phyloP scores from a whole-genome alignment of 108 stramenopile species.

The Cyclotella kingstonii region DNA sequence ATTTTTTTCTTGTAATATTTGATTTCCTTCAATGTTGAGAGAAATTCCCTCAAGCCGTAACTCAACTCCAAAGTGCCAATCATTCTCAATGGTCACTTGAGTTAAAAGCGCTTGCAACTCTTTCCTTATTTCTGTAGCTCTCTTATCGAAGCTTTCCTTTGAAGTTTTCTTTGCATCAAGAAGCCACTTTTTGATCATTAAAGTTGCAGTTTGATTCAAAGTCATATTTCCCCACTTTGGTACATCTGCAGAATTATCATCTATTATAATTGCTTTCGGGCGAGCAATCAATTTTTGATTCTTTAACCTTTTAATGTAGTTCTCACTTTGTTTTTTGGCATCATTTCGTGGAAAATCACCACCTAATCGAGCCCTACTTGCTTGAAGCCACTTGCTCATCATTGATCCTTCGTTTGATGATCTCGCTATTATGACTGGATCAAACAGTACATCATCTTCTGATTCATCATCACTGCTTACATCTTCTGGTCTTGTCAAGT shows the following conservation, averaged over 20 bases:
- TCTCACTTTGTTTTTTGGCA: slow-evolving; percentile 46
- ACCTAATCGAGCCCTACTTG: slow-evolving; percentile 61
- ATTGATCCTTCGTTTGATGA: slow-evolving; percentile 70
- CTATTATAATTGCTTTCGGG: slow-evolving; percentile 11
- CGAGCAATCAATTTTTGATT: slow-evolving; percentile 25
- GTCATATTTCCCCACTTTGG: not conserved
- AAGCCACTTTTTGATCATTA: slow-evolving; percentile 4
- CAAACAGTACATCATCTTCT: slow-evolving; percentile 65
- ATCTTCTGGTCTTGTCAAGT: slow-evolving; percentile 62
- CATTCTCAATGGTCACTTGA: slow-evolving; percentile 5
- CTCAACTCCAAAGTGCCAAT: slow-evolving; percentile 9
- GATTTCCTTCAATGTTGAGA: slow-evolving; percentile 24
- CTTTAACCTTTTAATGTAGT: slow-evolving; percentile 63
- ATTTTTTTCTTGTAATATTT: slow-evolving; percentile 10
- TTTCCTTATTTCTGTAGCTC: not conserved
- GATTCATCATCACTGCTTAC: slow-evolving; percentile 68
- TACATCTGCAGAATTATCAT: slow-evolving; percentile 4
- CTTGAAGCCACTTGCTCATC: slow-evolving; percentile 79
- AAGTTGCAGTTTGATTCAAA: not conserved
- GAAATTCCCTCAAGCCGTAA: slow-evolving; percentile 12
- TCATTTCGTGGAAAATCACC: slow-evolving; percentile 55
- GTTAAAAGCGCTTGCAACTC: slow-evolving; percentile 3
- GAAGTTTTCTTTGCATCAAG: not conserved
- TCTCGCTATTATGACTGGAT: slow-evolving; percentile 64
- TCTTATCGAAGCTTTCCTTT: not conserved